Evolutionary conservation across 805 yeast genomes (phyloP).

Genomic region (Kodamaea jinghongensis): DNA sequence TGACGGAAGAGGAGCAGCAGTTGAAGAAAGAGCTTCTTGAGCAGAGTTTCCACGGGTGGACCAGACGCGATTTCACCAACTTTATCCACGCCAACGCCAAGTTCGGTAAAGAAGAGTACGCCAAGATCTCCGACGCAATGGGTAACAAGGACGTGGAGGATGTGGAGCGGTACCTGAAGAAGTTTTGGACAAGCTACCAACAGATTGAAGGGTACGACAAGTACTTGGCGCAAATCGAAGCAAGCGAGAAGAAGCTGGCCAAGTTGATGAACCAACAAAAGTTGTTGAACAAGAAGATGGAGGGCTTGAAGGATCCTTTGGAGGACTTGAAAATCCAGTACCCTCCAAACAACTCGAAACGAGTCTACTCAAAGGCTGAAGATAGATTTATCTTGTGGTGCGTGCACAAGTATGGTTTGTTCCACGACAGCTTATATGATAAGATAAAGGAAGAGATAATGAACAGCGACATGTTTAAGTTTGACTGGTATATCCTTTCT

Average conservation of each 20-base stretch:
- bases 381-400: constrained; percentile 64
- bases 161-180: constrained; percentile 54
- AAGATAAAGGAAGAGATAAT: constrained; percentile 62
- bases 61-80: constrained; percentile 70
- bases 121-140: constrained; percentile 51
- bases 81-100: constrained; percentile 69
- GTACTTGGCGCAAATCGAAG: constrained; percentile 67
- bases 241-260: constrained; percentile 66
- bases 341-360: constrained; percentile 80
- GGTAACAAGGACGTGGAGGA: constrained; percentile 59
- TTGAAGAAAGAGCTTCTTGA: constrained; percentile 52
- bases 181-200: constrained; percentile 60
- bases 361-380: constrained; percentile 66
- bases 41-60: constrained; percentile 65
- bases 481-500: constrained; percentile 72
- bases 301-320: constrained; percentile 54
- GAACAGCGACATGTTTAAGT: constrained; percentile 57
- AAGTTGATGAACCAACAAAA: constrained; percentile 54
- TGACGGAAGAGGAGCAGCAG: constrained; percentile 60
- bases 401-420: constrained; percentile 64
- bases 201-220: constrained; percentile 71
- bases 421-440: constrained; percentile 58
- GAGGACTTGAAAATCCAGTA: constrained; percentile 64
- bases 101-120: constrained; percentile 54
- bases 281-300: constrained; percentile 52